Conservation (phyloP, 257 asterid species). For the Gentiana straminea region DNA sequence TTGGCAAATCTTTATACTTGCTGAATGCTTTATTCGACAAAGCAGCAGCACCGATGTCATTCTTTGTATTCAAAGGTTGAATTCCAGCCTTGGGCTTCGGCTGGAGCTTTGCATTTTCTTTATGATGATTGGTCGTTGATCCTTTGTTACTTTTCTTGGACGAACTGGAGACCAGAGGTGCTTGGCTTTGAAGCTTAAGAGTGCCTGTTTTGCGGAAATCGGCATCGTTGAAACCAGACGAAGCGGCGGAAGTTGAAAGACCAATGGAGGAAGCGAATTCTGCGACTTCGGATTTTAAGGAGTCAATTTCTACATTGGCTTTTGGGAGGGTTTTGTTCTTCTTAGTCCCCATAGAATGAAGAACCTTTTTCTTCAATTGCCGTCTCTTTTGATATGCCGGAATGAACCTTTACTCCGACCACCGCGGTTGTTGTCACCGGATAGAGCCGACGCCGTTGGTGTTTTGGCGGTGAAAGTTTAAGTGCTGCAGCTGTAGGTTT, state of each 20-base stretch:
- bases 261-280: conserved; percentile 88
- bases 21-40: conserved; percentile 2
- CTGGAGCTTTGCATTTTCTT: conserved; percentile 8
- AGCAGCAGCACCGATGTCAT: not conserved
- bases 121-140: not conserved
- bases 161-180: conserved; percentile 4
- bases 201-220: conserved; percentile 75
- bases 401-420: too few relatives aligned
- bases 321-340: conserved; percentile 21
- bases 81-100: conserved; percentile 10
- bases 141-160: not conserved
- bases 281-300: conserved; percentile 56
- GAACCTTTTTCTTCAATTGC: too few relatives aligned
- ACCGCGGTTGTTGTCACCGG: too few relatives aligned
- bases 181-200: conserved; percentile 16
- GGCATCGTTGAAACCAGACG: conserved; percentile 75
- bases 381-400: too few relatives aligned
- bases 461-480: too few relatives aligned
- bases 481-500: too few relatives aligned
- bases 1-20: conserved; percentile 50
- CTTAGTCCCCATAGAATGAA: conserved; percentile 8
- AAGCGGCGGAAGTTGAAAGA: conserved; percentile 28
- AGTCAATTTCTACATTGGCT: conserved; percentile 20
- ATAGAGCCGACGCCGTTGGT: too few relatives aligned
- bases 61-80: conserved; percentile 1